A percentile compares a stretch with the other conserved stretches of the same genome.
phyloP scores from a whole-genome alignment of 805 yeast species.

The Myxozyma neotropica region DNA sequence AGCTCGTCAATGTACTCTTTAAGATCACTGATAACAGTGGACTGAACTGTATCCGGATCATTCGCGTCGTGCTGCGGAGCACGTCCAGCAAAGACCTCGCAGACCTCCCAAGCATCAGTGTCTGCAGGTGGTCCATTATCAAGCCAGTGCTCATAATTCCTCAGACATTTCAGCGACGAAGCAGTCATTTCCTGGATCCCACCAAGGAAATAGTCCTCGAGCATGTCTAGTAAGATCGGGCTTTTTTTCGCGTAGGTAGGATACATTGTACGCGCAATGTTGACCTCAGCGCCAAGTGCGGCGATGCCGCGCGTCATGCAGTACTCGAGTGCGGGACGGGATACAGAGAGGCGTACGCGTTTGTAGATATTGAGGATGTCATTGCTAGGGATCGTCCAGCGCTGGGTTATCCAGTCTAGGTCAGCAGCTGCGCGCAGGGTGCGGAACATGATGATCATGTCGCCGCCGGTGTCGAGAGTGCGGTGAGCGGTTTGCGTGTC shows the following conservation, averaged over 20 bases:
- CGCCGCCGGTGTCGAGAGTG: constrained; percentile 64
- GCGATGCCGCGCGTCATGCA: constrained; percentile 61
- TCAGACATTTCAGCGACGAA: constrained; percentile 48
- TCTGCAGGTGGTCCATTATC: constrained; percentile 34
- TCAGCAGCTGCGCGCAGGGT: constrained; percentile 42
- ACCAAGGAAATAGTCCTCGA: constrained; percentile 56
- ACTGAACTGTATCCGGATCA: background rate
- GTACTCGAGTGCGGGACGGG: constrained; percentile 44
- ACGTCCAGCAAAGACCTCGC: constrained; percentile 43
- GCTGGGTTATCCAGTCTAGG: constrained; percentile 39
- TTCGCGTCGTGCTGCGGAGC: constrained; percentile 22
- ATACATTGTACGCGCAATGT: constrained; percentile 41
- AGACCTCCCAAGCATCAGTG: constrained; percentile 41
- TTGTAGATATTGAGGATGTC: constrained; percentile 50
- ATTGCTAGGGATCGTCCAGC: constrained; percentile 50
- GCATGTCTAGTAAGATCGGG: constrained; percentile 48
- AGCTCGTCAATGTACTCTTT: constrained; percentile 19
- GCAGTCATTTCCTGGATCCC: constrained; percentile 54
- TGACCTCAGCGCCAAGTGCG: constrained; percentile 54
- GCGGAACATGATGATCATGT: constrained; percentile 53
- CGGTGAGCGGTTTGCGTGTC: constrained; percentile 54
- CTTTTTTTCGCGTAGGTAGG: constrained; percentile 45
- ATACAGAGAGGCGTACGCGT: constrained; percentile 45
- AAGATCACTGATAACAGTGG: constrained; percentile 10
- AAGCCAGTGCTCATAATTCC: constrained; percentile 50